Base-by-base conservation (phyloP, 192 early-diverging fungal species). In the Chytriomyces hyalinus region DNA sequence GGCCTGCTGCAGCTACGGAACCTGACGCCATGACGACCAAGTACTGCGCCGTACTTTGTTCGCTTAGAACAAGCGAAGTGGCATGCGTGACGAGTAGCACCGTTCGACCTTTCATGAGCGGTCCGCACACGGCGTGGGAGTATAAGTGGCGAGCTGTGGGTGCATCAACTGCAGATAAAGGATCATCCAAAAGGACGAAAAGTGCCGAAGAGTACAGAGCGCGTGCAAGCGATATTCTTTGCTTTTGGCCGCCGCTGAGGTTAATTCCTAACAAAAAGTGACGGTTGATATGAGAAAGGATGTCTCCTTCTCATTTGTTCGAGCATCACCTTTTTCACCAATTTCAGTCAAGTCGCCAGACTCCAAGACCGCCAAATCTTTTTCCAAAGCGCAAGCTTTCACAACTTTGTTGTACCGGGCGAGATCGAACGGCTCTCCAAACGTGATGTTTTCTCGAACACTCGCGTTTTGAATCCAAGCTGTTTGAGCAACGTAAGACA, bases 261-360 rank as follows among this genome's bases (percentile, higher is more conserved):
- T 59, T 15, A 2, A 59, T n/a, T 15, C 57, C 17, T 59, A n/a
- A 59, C 17, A 59, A 59, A 22, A 22, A 36, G 28, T 1, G 28
- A 36, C 28, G 28, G 57, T 59, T 0, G 57, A 59, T n/a, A 2
- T 22, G 20, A 22, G 17, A 22, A 59, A n/a, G 57, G 57, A 59
- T n/a, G 57, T 59, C 57, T 22, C 1, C 17, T 36, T 36, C 28
- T 36, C 28, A 36, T 36, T 36, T 36, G 28, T 36, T 36, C 28
- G 28, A 36, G 2, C 28, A 73, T 88, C 87, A 7, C 81, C 87
- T 65, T 82, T 84, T 66, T 90, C 88, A 47, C 87, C 88, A 70
- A 98, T 89, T 84, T 98, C 94, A 0, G 97, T 98, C 66, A 82
- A 78, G 80, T 98, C 97, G n/a, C 94, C 94, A 44, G 84, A 91